phyloP scores from a whole-genome alignment of 805 yeast genomes.

The Wickerhamiella kurtzmanii region DNA sequence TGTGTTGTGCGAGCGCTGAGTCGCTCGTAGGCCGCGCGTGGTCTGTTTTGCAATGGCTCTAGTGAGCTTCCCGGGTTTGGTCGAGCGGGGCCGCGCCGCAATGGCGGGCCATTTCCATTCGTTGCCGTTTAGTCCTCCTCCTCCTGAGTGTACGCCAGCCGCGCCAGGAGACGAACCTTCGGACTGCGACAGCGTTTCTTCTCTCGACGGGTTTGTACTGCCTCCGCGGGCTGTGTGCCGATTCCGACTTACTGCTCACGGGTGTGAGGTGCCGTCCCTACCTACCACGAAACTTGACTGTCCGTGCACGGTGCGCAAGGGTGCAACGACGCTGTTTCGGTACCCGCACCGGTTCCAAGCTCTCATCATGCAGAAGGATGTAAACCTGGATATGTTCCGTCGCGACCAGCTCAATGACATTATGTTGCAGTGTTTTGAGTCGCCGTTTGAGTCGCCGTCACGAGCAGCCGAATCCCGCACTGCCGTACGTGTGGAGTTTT shows the following conservation, averaged over 20 bases:
- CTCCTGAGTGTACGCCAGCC: not conserved
- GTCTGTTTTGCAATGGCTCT: not conserved
- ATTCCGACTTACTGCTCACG: not conserved
- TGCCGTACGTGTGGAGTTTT: slow-evolving; percentile 5
- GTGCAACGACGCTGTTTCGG: not conserved
- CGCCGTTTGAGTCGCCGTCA: slow-evolving; percentile 14
- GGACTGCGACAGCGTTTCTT: not conserved
- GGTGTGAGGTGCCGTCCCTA: not conserved
- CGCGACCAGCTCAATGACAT: slow-evolving; percentile 9
- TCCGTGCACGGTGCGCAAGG: not conserved
- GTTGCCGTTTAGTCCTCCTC: too few species aligned
- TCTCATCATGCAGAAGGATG: slow-evolving; percentile 9
- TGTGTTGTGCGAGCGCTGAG: too few species aligned
- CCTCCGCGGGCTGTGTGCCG: not conserved
- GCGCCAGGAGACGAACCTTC: not conserved
- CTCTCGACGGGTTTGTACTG: not conserved
- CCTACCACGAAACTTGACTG: slow-evolving; percentile 1
- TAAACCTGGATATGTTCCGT: slow-evolving; percentile 7
- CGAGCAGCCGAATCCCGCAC: not conserved
- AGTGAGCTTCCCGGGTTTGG: not conserved
- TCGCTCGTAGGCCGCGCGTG: not conserved
- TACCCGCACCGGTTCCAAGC: slow-evolving; percentile 11
- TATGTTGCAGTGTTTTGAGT: slow-evolving; percentile 15
- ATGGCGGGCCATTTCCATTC: too few species aligned
- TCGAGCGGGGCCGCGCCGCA: too few species aligned